Percentiles rank a stretch among this genome's conserved stretches.
These are phyloP conservation scores for Nitzschia sp. DNA, from an alignment of 108 stramenopile species.

Conservation along the genomic window DNA sequence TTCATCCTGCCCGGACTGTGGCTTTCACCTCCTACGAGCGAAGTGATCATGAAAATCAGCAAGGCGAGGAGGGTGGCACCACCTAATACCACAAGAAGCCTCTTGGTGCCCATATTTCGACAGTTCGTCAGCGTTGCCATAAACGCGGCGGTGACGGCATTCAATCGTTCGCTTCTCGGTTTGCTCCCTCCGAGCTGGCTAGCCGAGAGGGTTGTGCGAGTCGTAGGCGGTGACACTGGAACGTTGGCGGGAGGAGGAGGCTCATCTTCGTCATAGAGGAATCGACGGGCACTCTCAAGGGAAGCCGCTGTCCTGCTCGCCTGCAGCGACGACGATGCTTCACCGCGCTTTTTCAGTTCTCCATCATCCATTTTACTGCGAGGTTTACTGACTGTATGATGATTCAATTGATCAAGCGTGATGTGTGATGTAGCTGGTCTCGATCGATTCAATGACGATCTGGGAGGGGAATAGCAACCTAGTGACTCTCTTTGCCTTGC, in stretches of 20 bases:
- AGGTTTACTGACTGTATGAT: no score
- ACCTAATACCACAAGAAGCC: neutral
- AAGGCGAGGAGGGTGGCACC: conserved; percentile 7
- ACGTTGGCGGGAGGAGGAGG: conserved; percentile 9
- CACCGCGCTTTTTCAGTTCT: conserved; percentile 7
- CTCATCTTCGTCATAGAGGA: conserved; percentile 47
- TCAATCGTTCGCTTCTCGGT: conserved; percentile 2
- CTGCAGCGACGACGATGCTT: conserved; percentile 1
- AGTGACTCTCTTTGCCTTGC: no score
- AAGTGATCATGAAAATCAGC: conserved; percentile 7
- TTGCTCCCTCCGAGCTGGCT: conserved; percentile 8
- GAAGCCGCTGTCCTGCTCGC: conserved; percentile 11
- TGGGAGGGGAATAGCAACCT: no score
- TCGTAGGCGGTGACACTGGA: neutral
- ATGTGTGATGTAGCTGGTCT: no score
- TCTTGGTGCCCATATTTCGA: conserved; percentile 3
- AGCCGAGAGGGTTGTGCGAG: neutral
- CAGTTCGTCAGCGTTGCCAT: conserved; percentile 13
- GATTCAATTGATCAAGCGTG: no score
- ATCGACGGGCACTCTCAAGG: conserved; percentile 39
- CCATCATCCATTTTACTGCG: conserved; percentile 14
- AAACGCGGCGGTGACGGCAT: conserved; percentile 15
- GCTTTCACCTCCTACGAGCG: neutral
- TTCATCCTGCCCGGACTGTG: conserved; percentile 15
- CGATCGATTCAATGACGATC: no score